Base-by-base conservation (phyloP, 2,329 filamentous ascomycete genomes). In the Zarea fungicola region DNA sequence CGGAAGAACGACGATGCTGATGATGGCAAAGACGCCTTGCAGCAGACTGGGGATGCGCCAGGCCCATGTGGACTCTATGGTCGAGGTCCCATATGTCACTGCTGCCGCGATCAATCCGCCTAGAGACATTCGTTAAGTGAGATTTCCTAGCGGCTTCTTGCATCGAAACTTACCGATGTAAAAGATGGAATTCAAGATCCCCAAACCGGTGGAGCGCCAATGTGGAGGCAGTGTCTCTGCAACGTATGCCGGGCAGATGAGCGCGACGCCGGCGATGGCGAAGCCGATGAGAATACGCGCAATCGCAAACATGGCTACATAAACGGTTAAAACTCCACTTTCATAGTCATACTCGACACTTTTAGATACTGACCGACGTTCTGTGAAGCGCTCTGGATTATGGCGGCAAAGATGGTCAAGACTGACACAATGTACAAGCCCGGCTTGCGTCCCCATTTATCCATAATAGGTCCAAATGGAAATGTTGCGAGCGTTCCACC, bases 281-380 rank as follows among this genome's bases (percentile, higher is more conserved):
- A 76, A 64, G 0, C 75, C 74, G 4, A 78, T 60, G 7, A 77
- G 60, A 25, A 77, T 68, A 11, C 75, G 65, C 0, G 63, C 67
- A 7, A 71, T 52, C 21, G 74, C 67, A 53, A 77, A 77, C 73
- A 76, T 76, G 48, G 67, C n/a, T n/a, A n/a, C n/a, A n/a, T n/a
- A n/a, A n/a, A n/a, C n/a, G n/a, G n/a, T n/a, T n/a, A n/a, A n/a
- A n/a, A n/a, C n/a, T n/a, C n/a, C n/a, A n/a, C n/a, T n/a, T n/a
- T n/a, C n/a, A n/a, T n/a, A n/a, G n/a, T n/a, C n/a, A n/a, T n/a
- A n/a, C n/a, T n/a, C n/a, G n/a, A n/a, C n/a, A n/a, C n/a, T n/a
- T n/a, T n/a, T n/a, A n/a, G n/a, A n/a, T n/a, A n/a, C n/a, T n/a
- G n/a, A n/a, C n/a, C 70, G 5, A 75, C 69, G 50, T 75, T 70